Evolutionary conservation across 441 rosid genomes (phyloP).

Genomic region (Erodium moschatum): DNA sequence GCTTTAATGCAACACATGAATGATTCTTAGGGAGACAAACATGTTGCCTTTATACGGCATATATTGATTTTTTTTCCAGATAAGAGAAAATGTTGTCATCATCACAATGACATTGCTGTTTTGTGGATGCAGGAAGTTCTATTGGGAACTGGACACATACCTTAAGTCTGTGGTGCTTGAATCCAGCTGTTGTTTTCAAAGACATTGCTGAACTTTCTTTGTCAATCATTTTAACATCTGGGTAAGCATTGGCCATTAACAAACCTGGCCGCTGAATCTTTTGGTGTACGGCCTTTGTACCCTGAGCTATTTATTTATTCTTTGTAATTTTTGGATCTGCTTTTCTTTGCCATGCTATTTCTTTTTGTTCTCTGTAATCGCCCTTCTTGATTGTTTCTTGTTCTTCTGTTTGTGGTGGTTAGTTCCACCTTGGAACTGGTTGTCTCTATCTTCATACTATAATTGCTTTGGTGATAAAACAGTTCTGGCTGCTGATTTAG

Average conservation of each 20-base stretch:
- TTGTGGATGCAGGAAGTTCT: conserved; percentile 47
- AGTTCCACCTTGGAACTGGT: too few relatives aligned
- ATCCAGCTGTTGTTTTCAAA: conserved; percentile 87
- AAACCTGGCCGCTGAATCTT: neutral
- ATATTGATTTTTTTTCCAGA: conserved; percentile 5
- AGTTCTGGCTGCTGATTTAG: neutral
- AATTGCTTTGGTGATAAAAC: too few relatives aligned
- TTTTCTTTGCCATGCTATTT: too few relatives aligned
- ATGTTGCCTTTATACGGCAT: neutral
- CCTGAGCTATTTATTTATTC: too few relatives aligned
- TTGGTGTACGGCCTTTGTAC: too few relatives aligned
- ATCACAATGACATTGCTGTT: conserved; percentile 20
- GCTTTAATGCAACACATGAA: conserved; percentile 1
- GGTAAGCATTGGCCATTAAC: conserved; percentile 46
- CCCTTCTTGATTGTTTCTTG: too few relatives aligned
- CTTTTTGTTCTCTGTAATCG: too few relatives aligned
- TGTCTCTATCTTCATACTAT: too few relatives aligned
- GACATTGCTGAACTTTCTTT: conserved; percentile 80
- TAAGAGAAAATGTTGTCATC: neutral
- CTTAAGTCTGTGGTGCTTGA: conserved; percentile 92
- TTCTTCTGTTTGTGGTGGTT: too few relatives aligned
- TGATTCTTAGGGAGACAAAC: conserved; percentile 8
- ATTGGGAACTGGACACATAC: conserved; percentile 50
- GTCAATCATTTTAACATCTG: conserved; percentile 87
- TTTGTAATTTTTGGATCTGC: too few relatives aligned